Evolutionary conservation across 805 yeast genomes (phyloP), one percentile per base, ranked within the genome.

Genomic region (Isabelozyma pseudorhagii): DNA sequence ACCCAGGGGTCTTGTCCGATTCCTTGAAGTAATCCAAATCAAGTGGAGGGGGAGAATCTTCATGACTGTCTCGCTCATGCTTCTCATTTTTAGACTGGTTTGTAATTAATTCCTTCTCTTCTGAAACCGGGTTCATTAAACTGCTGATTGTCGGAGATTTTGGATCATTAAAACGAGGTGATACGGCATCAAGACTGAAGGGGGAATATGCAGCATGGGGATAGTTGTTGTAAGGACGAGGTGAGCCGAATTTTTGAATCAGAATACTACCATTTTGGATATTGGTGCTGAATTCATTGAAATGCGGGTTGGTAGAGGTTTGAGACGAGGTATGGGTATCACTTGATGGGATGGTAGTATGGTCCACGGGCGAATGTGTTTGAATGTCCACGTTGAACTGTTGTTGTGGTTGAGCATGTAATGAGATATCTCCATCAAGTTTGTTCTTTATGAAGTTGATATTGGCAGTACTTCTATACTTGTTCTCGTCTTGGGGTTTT

Each of bases 41-140:
- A 5, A 42, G 27, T 13, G 31, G 46, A 10, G 45, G 45, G 5
- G 48, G 40, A 25, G 46, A 31, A 11, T 15, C 15, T 14, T 41
- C 18, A n/a, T 45, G 38, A 7, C 5, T 15, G 27, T 21, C 28
- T 34, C n/a, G 31, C 18, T 13, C 28, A 34, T 21, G 31, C 18
- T 13, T 42, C 42, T 11, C 39, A 28, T 40, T 29, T 11, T 46
- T 17, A 7, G 40, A 15, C n/a, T 38, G 14, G 28, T 10, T 43
- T 5, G 28, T 7, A 10, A 3, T 3, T n/a, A 21, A n/a, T 42
- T 15, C 10, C 25, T 15, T 21, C 18, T 44, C 46, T 11, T 38
- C 28, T n/a, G 15, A 29, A 14, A 51, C 28, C 2, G 54, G 57
- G 38, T 45, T 51, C 52, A 52, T 50, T 14, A 48, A 42, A 46